Base-by-base conservation (phyloP, 345 rosid genomes). In the Acer campestre region DNA sequence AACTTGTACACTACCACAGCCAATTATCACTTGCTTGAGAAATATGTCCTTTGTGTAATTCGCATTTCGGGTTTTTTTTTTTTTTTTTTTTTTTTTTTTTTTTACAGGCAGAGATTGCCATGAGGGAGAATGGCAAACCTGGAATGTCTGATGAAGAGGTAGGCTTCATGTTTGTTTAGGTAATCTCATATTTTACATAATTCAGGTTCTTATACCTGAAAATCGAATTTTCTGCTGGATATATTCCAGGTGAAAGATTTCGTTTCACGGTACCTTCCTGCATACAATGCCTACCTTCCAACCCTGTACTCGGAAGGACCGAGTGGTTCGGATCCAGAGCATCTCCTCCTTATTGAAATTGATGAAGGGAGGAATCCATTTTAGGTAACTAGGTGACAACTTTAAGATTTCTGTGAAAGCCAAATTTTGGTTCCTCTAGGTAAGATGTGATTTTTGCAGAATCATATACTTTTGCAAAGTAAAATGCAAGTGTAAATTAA, bases 91-190 rank as follows among this genome's bases (percentile, higher is more conserved):
- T 49, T 46, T 27, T 61, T 31, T 4, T 4, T 35, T 35, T 35
- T 80, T 76, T 74, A 77, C 89, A 95, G 98, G 99, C 98, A 14
- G 98, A 96, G 88, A 84, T 96, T 72, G 95, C 94, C 61, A 94
- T 94, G 98, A 92, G 94, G 83, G 89, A 92, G 82, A 92, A 86
- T 4, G 99, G 98, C 11, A 81, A 90, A 35, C 85, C 94, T 7
- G 98, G 98, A 77, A 94, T 96, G 98, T 89, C 97, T 0, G 91
- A 94, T 72, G 97, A 91, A 63, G 99, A 96, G 97, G 99, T 94
- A 59, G 25, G 11, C 22, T 59, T 59, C 13, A 38, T 73, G 59
- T 75, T 58, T 68, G 53, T 42, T 65, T 49, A 3, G 18, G n/a
- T 25, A n/a, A 73, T 44, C 40, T 62, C 74, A 12, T 64, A 4